phyloP scores from a whole-genome alignment of 2,329 filamentous ascomycete species.

The Fusarium denticulatum region DNA sequence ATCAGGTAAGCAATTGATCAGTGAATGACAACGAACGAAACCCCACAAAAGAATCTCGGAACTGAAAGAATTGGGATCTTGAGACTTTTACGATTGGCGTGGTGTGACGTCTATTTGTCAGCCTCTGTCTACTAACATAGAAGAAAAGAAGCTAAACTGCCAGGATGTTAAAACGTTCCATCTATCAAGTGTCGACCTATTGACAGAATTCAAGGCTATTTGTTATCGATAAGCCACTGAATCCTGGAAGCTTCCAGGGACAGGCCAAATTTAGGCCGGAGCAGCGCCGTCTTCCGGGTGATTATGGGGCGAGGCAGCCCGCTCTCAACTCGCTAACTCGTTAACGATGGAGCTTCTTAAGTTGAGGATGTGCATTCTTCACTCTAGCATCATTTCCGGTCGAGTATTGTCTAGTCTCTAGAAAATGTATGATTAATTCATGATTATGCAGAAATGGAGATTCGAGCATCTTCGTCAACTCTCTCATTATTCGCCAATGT shows the following conservation, averaged over 20 bases:
- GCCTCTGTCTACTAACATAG: slow-evolving; percentile 7
- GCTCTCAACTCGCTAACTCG: slow-evolving; percentile 1
- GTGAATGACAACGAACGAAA: not conserved
- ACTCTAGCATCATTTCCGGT: not conserved
- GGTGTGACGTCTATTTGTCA: slow-evolving; percentile 41
- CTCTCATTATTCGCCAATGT: no score
- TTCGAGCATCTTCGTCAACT: not conserved
- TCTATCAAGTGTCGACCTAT: not conserved
- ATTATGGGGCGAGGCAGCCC: slow-evolving; percentile 14
- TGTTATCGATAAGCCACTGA: slow-evolving; percentile 18
- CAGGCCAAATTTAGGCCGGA: slow-evolving; percentile 13
- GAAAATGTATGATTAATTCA: not conserved
- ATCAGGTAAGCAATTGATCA: not conserved
- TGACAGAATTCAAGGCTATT: not conserved
- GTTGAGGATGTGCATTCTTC: not conserved
- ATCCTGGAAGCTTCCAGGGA: slow-evolving; percentile 7
- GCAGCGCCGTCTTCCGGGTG: slow-evolving; percentile 15
- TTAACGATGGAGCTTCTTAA: not conserved
- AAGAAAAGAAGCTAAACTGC: slow-evolving; percentile 1
- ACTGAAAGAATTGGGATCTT: not conserved
- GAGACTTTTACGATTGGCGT: slow-evolving; percentile 17
- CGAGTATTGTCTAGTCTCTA: not conserved
- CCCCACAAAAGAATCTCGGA: not conserved
- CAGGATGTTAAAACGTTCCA: not conserved
- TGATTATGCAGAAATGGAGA: not conserved